These are phyloP conservation scores for Zygotorulaspora sp. DNA, from an alignment of 805 yeast species.

Conservation along the genomic window DNA sequence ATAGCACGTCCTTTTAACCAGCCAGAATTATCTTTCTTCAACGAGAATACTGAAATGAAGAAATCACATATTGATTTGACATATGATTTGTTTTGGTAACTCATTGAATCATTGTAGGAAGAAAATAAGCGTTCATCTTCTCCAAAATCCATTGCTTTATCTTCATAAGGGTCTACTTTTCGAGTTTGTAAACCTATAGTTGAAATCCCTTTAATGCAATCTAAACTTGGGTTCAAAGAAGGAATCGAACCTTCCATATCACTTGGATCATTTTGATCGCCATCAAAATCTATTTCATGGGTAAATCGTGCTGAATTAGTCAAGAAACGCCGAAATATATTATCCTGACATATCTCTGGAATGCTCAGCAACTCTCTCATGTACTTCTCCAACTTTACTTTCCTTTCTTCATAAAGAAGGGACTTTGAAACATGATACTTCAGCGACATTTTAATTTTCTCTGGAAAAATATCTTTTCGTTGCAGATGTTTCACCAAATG, in stretches of 20 bases:
- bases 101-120: neutral
- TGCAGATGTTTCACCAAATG: slow-evolving; percentile 52
- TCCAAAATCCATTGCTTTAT: slow-evolving; percentile 6
- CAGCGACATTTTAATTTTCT: slow-evolving; percentile 58
- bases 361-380: slow-evolving; percentile 51
- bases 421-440: slow-evolving; percentile 55
- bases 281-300: neutral
- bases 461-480: slow-evolving; percentile 36
- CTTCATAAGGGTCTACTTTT: slow-evolving; percentile 12
- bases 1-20: slow-evolving; percentile 87
- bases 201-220: slow-evolving; percentile 3
- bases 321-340: slow-evolving; percentile 67
- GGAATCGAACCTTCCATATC: slow-evolving; percentile 2
- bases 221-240: slow-evolving; percentile 1
- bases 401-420: slow-evolving; percentile 60
- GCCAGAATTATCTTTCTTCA: slow-evolving; percentile 51
- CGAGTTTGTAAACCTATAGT: slow-evolving; percentile 6
- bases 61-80: slow-evolving; percentile 80
- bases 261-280: slow-evolving; percentile 2
- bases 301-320: slow-evolving; percentile 38
- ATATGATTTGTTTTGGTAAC: slow-evolving; percentile 42
- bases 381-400: slow-evolving; percentile 56
- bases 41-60: slow-evolving; percentile 62
- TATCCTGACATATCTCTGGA: slow-evolving; percentile 69
- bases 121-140: slow-evolving; percentile 7